Base-by-base conservation (phyloP, 352 stramenopile species). In the Phytophthora pseudosyringae region DNA sequence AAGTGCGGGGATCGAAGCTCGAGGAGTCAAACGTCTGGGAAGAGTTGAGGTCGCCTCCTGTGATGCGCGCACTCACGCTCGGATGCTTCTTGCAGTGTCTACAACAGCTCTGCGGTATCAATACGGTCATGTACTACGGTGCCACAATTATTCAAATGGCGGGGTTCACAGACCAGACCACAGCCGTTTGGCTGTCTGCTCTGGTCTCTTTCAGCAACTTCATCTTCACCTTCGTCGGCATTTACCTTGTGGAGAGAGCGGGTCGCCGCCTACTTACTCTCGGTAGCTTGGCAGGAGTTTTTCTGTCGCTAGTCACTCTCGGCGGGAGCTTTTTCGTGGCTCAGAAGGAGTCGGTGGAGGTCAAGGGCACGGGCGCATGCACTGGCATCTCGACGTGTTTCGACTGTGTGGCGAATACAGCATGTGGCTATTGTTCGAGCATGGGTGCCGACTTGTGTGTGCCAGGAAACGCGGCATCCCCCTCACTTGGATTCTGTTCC, bases 91-190 rank as follows among this genome's bases (percentile, higher is more conserved):
- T 70, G 9, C 63, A 71, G 44, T 56, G 29, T 10, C 57, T 91
- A 12, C 78, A 90, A 60, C 84, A 92, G 45, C 64, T 93, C 35
- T 90, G 78, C 40, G 84, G 85, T 31, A 93, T 94, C 66, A 94
- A 93, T 60, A 93, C 82, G 4, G 83, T 91, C 64, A 93, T 95
- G 84, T 95, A 92, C 61, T 93, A 92, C 51, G 81, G 82, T 39
- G 81, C 81, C 18, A 88, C 76, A 6, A 89, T 95, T 53, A 81
- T 95, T 54, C 81, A 90, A 60, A 79, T 91, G 67, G 86, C 86
- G 8, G 86, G 86, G 4, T 93, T 95, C 46, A 71, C 69, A 35
- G 73, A 91, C 48, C 64, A 72, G 40, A 71, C 72, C n/a, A 91
- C 80, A 8, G 84, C 84, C 2, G 88, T 93, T 52, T 92, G 82